Base-by-base conservation (phyloP, 2,329 filamentous ascomycete species). In the Cladosporium sp. region DNA sequence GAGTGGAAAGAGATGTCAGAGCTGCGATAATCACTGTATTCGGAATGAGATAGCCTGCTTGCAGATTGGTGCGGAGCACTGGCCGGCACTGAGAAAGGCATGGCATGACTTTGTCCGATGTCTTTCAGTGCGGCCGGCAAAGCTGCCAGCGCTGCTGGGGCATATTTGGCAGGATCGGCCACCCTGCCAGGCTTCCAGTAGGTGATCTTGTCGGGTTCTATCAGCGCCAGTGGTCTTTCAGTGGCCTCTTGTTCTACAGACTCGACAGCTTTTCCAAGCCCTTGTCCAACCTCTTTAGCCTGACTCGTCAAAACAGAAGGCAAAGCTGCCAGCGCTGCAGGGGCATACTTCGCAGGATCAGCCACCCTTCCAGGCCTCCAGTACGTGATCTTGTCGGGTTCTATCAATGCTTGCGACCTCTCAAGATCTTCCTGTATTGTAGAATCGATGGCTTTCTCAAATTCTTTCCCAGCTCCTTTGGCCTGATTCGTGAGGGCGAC, bases 21-120 rank as follows among this genome's bases (percentile, higher is more conserved):
- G 9, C 54, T 49, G 42, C 54, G 54, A 8, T 49, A 49, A n/a
- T 56, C 42, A 34, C 54, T 56, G 30, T 56, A 56, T 11, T 56
- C 54, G 5, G 54, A 56, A 9, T 4, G 30, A 39, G 54, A 49
- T 15, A 19, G 19, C 5, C 28, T 43, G 11, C 42, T 49, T 3
- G 30, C 36, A 37, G 42, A 30, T 19, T 39, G 25, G 5, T 5
- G 54, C 17, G 20, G 6, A 20, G 14, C 12, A 1, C 2, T n/a
- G 30, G 28, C 6, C 12, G 45, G 9, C n/a, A 11, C 30, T 6
- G 28, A 9, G n/a, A 28, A 6, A 8, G 42, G 22, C 3, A n/a
- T 15, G 11, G 6, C 22, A 47, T 15, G 6, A 20, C 15, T 12
- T 28, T 47, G 22, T 7, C 43, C 43, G 28, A 37, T 3, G 17